phyloP scores from a whole-genome alignment of 352 stramenopile genomes.

The Globisporangium polare region DNA sequence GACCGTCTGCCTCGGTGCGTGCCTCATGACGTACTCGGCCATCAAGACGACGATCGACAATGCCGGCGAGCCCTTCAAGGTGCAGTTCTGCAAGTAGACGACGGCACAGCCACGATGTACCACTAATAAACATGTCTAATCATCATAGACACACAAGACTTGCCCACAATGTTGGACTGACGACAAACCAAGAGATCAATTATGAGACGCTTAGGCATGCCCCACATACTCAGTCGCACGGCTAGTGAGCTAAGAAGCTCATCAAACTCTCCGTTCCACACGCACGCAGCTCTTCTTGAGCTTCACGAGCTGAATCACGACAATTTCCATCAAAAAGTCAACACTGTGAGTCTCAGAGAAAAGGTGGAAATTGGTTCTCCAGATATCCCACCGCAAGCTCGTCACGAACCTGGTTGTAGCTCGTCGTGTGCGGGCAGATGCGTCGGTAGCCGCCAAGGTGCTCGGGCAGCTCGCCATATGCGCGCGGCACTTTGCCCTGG shows the following conservation, averaged over 20 bases:
- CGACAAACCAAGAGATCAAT: too few species aligned
- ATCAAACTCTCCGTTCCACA: slow-evolving; percentile 17
- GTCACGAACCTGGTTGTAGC: slow-evolving; percentile 58
- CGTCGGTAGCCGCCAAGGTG: slow-evolving; percentile 59
- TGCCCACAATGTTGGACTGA: neutral
- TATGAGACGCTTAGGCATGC: too few species aligned
- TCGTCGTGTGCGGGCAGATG: slow-evolving; percentile 52
- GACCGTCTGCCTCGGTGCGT: slow-evolving; percentile 36
- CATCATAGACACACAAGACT: neutral
- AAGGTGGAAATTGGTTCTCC: neutral
- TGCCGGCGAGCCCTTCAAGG: slow-evolving; percentile 28
- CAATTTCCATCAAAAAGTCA: neutral
- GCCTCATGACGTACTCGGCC: slow-evolving; percentile 51
- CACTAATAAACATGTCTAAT: neutral
- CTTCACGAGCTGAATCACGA: slow-evolving; percentile 34
- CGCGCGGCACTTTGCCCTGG: slow-evolving; percentile 38
- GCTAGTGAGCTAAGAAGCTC: too few species aligned
- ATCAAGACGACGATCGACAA: slow-evolving; percentile 38
- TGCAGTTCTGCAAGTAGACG: slow-evolving; percentile 33
- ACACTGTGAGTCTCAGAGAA: neutral
- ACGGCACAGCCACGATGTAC: neutral
- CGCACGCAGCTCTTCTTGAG: slow-evolving; percentile 57
- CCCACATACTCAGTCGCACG: too few species aligned
- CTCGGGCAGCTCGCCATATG: slow-evolving; percentile 61
- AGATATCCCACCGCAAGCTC: neutral